Evolutionary conservation across 2,329 filamentous ascomycete genomes (phyloP), one percentile per base, ranked within the genome.

Genomic region (Aspergillus fijiensis): DNA sequence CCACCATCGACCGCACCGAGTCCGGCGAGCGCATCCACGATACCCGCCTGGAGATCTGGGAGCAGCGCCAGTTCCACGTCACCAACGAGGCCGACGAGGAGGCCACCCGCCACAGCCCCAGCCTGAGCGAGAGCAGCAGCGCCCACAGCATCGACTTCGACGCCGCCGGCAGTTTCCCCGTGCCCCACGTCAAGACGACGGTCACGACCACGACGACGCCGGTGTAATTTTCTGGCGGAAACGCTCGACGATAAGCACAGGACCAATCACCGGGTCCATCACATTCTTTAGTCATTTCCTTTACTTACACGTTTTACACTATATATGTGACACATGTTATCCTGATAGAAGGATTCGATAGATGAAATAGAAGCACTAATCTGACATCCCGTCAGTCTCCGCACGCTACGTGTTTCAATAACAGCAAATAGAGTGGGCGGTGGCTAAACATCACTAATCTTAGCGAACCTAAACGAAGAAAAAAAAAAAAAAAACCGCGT

Each of bases 41-140:
- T 5, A 42, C 58, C 42, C 62, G 57, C 25, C 49, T 67, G 55
- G 58, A 66, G 56, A 66, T 66, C 55, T 64, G 65, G 63, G 60
- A 56, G 33, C 62, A 66, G 48, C 62, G 63, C 21, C 60, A 66
- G 49, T 63, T 67, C 35, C 55, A 67, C 10, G 56, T 67, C 49
- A 65, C 61, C 16, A 63, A 66, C 49, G 64, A 66, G 47, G 33
- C 55, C 2, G 60, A 57, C 3, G 51, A 59, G 5, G 51, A 59
- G 27, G 14, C n/a, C 12, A 45, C 39, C 2, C 39, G 39, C 39
- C 39, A 19, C 39, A 45, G 39, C 39, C 39, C 39, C 12, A 45
- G 39, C 16, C 12, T 19, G 51, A 52, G 55, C 12, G 29, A 49
- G 12, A 62, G 51, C 19, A 45, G 29, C 12, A 56, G 57, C 23